Percentiles rank a stretch among this genome's conserved stretches.
phyloP scores from a whole-genome alignment of 148 eudicot genomes.

The Rhododendron kiyosumense region DNA sequence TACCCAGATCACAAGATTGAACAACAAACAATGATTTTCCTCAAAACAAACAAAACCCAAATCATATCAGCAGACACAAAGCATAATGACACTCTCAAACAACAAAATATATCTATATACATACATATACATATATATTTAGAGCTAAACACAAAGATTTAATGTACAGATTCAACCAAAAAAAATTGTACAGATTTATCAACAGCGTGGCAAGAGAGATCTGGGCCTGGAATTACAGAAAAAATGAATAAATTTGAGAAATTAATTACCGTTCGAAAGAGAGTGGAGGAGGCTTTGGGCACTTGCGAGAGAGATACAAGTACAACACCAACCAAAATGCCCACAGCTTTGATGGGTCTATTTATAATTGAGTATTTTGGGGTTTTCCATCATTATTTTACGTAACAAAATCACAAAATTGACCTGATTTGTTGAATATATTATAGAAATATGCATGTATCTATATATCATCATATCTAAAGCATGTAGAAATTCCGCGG shows the following conservation, averaged over 20 bases:
- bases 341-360: background rate
- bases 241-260: background rate
- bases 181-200: background rate
- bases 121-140: too few species aligned
- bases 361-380: background rate
- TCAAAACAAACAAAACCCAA: background rate
- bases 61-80: background rate
- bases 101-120: too few species aligned
- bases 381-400: background rate
- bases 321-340: background rate
- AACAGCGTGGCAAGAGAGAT: background rate
- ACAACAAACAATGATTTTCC: background rate
- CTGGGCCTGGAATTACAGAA: background rate
- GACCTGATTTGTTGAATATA: background rate
- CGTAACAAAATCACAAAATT: background rate
- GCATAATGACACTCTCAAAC: background rate
- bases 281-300: background rate
- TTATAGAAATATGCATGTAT: background rate
- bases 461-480: background rate
- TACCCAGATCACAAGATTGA: background rate
- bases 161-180: background rate
- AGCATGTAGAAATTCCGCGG: background rate
- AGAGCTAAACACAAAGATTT: background rate
- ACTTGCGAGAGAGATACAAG: background rate
- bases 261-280: conserved; percentile 1